Percentiles rank a stretch among this genome's conserved stretches.
Evolutionary conservation across 176 grass and related monocot species (phyloP).

Genomic region (Cenchrus americanus): DNA sequence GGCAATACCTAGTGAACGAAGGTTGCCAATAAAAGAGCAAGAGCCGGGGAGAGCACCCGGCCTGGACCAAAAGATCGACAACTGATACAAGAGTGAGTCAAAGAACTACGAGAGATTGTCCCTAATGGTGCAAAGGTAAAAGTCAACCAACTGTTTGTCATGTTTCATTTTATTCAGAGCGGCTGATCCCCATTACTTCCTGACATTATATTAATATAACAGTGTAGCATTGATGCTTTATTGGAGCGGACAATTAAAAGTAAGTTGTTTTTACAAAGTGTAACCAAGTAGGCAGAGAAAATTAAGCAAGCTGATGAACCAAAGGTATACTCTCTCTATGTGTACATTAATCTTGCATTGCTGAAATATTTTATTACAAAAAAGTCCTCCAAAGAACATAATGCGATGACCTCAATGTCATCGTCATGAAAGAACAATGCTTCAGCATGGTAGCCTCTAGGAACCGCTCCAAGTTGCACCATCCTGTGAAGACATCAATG

Average conservation of each 20-base stretch:
- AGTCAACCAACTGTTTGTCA: background rate
- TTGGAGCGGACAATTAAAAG: conserved; percentile 97
- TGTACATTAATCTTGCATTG: conserved; percentile 24
- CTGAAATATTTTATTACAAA: conserved; percentile 9
- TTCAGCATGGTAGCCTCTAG: no score
- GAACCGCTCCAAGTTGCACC: no score
- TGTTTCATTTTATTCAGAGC: conserved; percentile 22
- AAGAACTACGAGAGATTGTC: conserved; percentile 93
- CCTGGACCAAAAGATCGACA: conserved; percentile 97
- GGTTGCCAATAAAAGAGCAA: conserved; percentile 83
- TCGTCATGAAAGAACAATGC: no score
- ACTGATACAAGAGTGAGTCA: conserved; percentile 96
- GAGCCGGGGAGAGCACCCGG: conserved; percentile 78
- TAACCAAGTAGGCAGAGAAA: conserved; percentile 96
- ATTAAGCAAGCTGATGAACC: conserved; percentile 85
- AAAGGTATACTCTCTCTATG: conserved; percentile 60
- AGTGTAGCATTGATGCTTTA: conserved; percentile 99
- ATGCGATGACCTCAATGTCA: no score
- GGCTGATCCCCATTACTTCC: background rate
- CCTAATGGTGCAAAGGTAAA: conserved; percentile 90
- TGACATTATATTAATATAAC: conserved; percentile 25
- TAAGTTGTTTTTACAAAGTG: conserved; percentile 98
- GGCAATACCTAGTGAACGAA: conserved; percentile 65
- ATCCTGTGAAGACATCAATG: no score
- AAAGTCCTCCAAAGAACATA: background rate